Evolutionary conservation across 2,329 filamentous ascomycete genomes (phyloP).

Genomic region (Leptographium lundbergii): DNA sequence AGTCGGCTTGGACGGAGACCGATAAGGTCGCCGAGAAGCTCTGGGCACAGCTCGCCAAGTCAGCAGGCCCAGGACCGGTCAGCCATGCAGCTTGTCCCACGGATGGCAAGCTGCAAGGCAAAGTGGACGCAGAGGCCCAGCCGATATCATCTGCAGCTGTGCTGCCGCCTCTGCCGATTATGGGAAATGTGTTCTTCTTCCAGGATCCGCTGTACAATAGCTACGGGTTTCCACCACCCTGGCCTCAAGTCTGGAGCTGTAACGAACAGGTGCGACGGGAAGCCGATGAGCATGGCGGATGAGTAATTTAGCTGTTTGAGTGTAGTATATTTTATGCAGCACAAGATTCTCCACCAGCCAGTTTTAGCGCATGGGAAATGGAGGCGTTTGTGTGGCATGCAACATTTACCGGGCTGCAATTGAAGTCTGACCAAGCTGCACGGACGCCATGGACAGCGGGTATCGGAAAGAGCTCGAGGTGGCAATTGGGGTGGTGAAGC

Average conservation of each 20-base stretch:
- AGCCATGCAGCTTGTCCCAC: too few relatives aligned
- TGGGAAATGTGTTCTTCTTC: slow-evolving; percentile 3
- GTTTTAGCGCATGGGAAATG: not conserved
- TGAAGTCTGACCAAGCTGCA: not conserved
- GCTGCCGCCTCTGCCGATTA: not conserved
- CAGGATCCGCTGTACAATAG: slow-evolving; percentile 2
- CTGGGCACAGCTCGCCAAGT: not conserved
- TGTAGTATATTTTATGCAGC: not conserved
- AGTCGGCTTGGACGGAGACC: not conserved
- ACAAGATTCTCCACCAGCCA: not conserved
- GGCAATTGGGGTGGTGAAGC: slow-evolving; percentile 28
- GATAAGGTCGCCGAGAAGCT: slow-evolving; percentile 2
- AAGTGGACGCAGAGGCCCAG: not conserved
- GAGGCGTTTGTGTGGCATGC: not conserved
- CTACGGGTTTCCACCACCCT: slow-evolving; percentile 5
- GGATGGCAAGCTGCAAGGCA: not conserved
- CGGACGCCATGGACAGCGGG: slow-evolving; percentile 17
- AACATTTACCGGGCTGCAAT: not conserved
- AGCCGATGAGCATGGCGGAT: not conserved
- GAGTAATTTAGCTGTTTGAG: not conserved
- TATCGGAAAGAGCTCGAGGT: slow-evolving; percentile 29
- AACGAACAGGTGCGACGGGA: slow-evolving; percentile 9
- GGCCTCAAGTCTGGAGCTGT: slow-evolving; percentile 8
- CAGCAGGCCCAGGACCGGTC: not conserved
- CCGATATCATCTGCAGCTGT: not conserved